Evolutionary conservation across 2,329 filamentous ascomycete genomes (phyloP).

Genomic region (Ophiocordyceps robertsii): DNA sequence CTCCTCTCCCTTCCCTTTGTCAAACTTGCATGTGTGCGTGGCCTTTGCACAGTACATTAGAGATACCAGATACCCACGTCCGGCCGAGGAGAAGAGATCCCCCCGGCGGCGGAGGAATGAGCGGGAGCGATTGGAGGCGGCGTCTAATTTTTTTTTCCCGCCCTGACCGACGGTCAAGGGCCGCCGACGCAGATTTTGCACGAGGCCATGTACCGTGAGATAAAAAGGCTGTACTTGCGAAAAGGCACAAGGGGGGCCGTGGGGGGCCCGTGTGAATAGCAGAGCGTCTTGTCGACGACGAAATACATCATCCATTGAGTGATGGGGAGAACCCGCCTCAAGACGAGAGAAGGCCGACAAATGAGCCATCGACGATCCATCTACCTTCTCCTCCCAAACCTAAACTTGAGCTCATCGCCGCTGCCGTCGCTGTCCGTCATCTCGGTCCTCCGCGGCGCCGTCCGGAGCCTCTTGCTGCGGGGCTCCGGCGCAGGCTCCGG

Average conservation of each 20-base stretch:
- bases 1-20: too few species aligned
- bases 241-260: not conserved
- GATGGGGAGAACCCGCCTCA: too few species aligned
- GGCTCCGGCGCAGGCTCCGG: conserved; percentile 14
- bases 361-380: too few species aligned
- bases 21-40: too few species aligned
- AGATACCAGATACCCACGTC: too few species aligned
- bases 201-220: not conserved
- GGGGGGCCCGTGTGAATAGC: not conserved
- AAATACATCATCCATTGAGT: not conserved
- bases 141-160: too few species aligned
- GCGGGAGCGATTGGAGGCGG: not conserved
- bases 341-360: too few species aligned
- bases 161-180: too few species aligned
- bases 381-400: conserved; percentile 36
- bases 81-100: too few species aligned
- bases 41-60: too few species aligned
- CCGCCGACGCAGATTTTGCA: too few species aligned
- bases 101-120: too few species aligned
- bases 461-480: conserved; percentile 18
- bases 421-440: conserved; percentile 31
- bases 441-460: conserved; percentile 17
- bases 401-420: conserved; percentile 43
- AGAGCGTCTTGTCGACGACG: not conserved
- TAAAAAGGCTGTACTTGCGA: not conserved